Evolutionary conservation across 768 basidiomycete genomes (phyloP), one percentile per base, ranked within the genome.

Genomic region (Termitomyces sp.): DNA sequence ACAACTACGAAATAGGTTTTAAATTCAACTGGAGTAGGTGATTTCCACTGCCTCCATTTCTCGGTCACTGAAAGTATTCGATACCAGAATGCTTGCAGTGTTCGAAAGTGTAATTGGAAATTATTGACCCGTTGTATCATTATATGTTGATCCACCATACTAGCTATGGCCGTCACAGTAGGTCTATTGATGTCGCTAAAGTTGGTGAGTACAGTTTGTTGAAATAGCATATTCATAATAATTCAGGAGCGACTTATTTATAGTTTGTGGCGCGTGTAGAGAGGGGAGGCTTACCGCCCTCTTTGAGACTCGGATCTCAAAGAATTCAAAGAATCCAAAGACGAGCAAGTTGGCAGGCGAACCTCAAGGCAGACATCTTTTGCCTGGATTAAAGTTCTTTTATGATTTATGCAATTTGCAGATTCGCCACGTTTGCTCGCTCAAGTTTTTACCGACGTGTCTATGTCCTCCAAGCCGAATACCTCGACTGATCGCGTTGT

Each of bases 121-220:
- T 28, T 5, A n/a, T 12, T 5, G 3, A 28, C 17, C 42, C 40
- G 2, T 53, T 21, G 41, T 54, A 26, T 57, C 23, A 55, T 28
- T 15, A 9, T 10, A 60, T 48, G 9, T 54, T 42, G 12, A 23
- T 37, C 17, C 11, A 26, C 40, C 28, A 43, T 10, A 40, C 38
- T 60, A 89, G 88, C 51, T 90, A 90, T 63, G 88, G 88, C 15
- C 80, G 88, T 33, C 83, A 84, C 63, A 85, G 81, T 65, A 90
- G 86, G 58, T 89, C 87, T 19, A 89, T 89, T 61, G 74, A 76
- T 14, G 78, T 85, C 14, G 78, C 83, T 33, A 79, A 84, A 73
- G 83, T 81, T 54, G 74, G 87, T 87, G 60, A 59, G 83, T 75
- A 11, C 31, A n/a, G 10, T 19, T 19, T 15, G 21, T 28, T 47